Evolutionary conservation across 1,139 yeast genomes (phyloP), one percentile per base, ranked within the genome.

Genomic region (Kluyveromyces marxianus): DNA sequence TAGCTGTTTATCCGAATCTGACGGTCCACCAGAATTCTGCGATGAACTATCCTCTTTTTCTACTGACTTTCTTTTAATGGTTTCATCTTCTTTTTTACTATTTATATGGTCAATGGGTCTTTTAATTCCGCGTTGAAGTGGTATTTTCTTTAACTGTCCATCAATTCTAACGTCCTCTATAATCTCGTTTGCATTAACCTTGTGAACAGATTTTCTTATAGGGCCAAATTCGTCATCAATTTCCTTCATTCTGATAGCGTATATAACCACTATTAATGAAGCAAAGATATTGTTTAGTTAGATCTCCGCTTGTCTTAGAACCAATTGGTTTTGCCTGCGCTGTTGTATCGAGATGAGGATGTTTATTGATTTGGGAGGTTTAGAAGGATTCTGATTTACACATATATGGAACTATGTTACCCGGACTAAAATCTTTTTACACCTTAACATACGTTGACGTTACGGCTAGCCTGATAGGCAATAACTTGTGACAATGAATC

Each of bases 201-300:
- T 49, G 25, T 42, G 46, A n/a, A 46, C 48, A 2, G 61, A 51
- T 40, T 52, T 57, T 34, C 63, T 53, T 14, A 59, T 42, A 7
- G 62, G 58, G 3, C 51, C 58, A 50, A 60, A 59, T 29, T 60
- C 63, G 4, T 45, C 36, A 36, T 56, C 57, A 14, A 56, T 32
- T 26, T 48, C 45, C 4, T 54, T 55, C 58, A 56, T 56, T 14
- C 10, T 24, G 7, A 7, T 5, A 33, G 35, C 35, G 35, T 14
- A 10, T 10, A 30, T 7, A 30, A 30, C 10, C 32, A 7, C 10
- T 30, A 30, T 30, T 7, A 30, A 7, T 30, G 32, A 30, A 30
- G 21, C 21, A 14, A 14, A 14, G 21, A 14, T 1, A 14, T 14
- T 14, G 21, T 14, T 14, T 14, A 14, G 21, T 14, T 14, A 14